A percentile compares a stretch with the other conserved stretches of the same genome.
phyloP scores from a whole-genome alignment of 148 eudicot species.

The Persicaria tinctoria region DNA sequence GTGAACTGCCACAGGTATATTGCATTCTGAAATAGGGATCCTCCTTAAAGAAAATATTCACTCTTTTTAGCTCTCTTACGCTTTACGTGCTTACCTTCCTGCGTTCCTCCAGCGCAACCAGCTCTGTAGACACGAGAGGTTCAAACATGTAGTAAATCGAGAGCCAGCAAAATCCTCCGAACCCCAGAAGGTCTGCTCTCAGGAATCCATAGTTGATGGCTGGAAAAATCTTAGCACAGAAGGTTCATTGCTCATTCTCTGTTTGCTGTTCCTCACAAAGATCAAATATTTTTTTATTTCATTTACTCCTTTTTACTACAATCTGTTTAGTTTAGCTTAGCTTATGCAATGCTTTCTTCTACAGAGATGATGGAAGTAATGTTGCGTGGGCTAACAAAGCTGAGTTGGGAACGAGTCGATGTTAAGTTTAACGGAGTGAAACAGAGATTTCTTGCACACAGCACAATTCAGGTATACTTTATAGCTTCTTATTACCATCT shows the following conservation, averaged over 20 bases:
- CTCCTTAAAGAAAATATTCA: not conserved
- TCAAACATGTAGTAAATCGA: constrained; percentile 54
- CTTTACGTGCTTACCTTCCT: not conserved
- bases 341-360: not conserved
- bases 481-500: not conserved
- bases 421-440: constrained; percentile 67
- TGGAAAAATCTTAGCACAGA: constrained; percentile 38
- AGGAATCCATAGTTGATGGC: constrained; percentile 21
- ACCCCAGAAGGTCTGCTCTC: constrained; percentile 21
- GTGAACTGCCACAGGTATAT: constrained; percentile 72
- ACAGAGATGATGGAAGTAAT: constrained; percentile 52
- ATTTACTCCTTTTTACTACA: not conserved
- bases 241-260: constrained; percentile 39
- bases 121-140: constrained; percentile 41
- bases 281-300: not conserved
- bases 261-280: not conserved
- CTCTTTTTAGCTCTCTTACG: not conserved
- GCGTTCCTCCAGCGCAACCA: constrained; percentile 30
- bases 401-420: constrained; percentile 89
- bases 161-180: constrained; percentile 27
- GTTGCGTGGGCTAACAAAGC: constrained; percentile 52
- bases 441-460: constrained; percentile 75
- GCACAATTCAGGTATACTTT: constrained; percentile 69
- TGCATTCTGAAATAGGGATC: constrained; percentile 1
- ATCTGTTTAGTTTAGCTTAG: not conserved